Evolutionary conservation across 257 asterid species (phyloP), one percentile per base, ranked within the genome.

Genomic region (Verbascum thapsus): DNA sequence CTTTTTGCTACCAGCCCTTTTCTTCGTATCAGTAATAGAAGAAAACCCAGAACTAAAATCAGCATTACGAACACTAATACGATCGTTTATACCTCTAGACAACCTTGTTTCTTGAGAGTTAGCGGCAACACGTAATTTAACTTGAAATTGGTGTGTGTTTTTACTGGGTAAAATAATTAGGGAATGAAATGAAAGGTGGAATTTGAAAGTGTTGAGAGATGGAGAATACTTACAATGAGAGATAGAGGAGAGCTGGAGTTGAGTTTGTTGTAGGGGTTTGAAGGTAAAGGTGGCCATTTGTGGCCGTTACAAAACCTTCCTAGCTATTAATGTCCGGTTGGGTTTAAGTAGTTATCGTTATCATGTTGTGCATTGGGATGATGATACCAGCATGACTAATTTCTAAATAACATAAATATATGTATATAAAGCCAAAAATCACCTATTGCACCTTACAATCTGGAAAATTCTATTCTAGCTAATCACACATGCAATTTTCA

Each of bases 261-360:
- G 87, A 70, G 78, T 58, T 59, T 75, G 81, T 54, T 78, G 87
- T 58, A 80, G 81, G 15, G 78, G 79, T 67, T 76, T 75, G 76
- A 83, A 75, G 69, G 79, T 67, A 9, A 64, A 70, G 73, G 80
- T 72, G 73, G 82, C 77, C 83, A 78, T 78, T 68, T 44, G 70
- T 69, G 84, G 88, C 85, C 82, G 69, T 71, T 71, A 18, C 49
- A 38, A 12, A 50, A 68, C 62, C 66, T 67, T 41, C 6, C 59
- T n/a, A 18, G 66, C 68, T 38, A 39, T 32, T 2, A 22, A 56
- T 61, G 10, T 44, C 60, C 15, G 32, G n/a, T 6, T 51, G 30
- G 55, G 40, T 18, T 47, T 53, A 53, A 26, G 5, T 26, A 26
- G 32, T 26, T 26, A 26, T 26, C 32, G 32, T 26, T 26, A 26